These are phyloP conservation scores for Neophaeococcomyces aloes DNA, from an alignment of 2,329 filamentous ascomycete species.

Conservation along the genomic window DNA sequence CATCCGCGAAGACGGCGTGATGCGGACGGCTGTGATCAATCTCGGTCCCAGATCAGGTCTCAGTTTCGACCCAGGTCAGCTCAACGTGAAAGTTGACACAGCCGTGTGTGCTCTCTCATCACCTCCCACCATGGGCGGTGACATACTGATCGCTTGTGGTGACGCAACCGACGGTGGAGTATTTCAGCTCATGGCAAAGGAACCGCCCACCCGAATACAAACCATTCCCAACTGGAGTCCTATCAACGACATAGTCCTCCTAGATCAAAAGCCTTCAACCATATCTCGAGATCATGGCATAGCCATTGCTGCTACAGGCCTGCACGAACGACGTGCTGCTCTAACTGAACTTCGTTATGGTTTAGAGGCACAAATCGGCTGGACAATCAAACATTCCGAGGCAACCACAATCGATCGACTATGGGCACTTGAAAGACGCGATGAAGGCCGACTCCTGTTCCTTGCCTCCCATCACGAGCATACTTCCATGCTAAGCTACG, in stretches of 20 bases:
- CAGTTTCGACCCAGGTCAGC: conserved; percentile 48
- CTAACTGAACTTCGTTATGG: conserved; percentile 61
- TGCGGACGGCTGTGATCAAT: conserved; percentile 52
- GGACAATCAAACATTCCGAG: conserved; percentile 32
- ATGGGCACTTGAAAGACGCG: conserved; percentile 33
- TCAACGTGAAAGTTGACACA: conserved; percentile 58
- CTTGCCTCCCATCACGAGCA: conserved; percentile 34
- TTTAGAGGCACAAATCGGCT: conserved; percentile 55
- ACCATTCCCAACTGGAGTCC: conserved; percentile 53
- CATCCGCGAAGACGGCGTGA: conserved; percentile 73
- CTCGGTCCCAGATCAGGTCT: too few species aligned
- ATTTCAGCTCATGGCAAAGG: conserved; percentile 56
- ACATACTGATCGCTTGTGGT: conserved; percentile 71
- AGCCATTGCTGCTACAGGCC: conserved; percentile 20
- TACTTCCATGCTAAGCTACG: conserved; percentile 30
- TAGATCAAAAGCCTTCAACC: conserved; percentile 5
- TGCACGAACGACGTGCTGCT: conserved; percentile 41
- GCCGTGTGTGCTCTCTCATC: conserved; percentile 59
- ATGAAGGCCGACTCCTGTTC: conserved; percentile 28
- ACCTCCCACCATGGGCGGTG: conserved; percentile 47
- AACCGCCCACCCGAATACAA: conserved; percentile 45
- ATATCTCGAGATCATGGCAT: not conserved
- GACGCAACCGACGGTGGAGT: conserved; percentile 67
- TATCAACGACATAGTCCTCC: conserved; percentile 34
- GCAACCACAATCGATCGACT: conserved; percentile 32